Evolutionary conservation across 2,329 filamentous ascomycete species (phyloP), one percentile per base, ranked within the genome.

Genomic region (Pseudopithomyces maydicus): DNA sequence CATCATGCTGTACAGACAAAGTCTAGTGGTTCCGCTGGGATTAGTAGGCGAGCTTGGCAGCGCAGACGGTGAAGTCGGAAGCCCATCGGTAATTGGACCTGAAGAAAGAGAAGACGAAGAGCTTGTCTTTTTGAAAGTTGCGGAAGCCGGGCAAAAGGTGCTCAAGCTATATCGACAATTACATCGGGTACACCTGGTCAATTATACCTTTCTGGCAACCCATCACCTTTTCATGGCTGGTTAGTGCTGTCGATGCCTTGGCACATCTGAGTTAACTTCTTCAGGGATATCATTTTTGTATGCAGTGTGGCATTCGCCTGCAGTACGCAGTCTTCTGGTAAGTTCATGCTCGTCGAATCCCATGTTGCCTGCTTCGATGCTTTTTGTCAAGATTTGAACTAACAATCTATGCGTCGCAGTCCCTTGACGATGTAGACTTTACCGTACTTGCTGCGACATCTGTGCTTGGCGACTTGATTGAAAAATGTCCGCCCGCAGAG

Each of bases 181-280:
- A 57, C 94, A 98, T 75, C 83, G 93, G 10, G 87, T 92, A 55
- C 90, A 92, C 51, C 83, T 97, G 39, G 94, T 98, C 53, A 98
- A 97, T 76, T 97, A 97, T 73, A 98, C 94, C 0, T 98, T 96
- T 75, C 80, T 98, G 52, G 93, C 95, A 1, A 97, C 95, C 0
- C 94, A 98, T 73, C 93, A 98, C 76, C 82, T 98, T 6, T 98
- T 98, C 79, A 97, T 97, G 90, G 94, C 94, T 26, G 94, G 93
- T 78, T 89, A 70, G 80, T 71, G 14, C 43, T 55, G 36, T 22
- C 41, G 35, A 43, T 51, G 41, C 48, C 54, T 61, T 51, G 60
- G 55, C 52, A 57, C 50, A 47, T 44, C 47, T 26, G 49, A 57
- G 56, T 68, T 67, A 57, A 65, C 58, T 46, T 22, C 20, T 38